These are phyloP conservation scores for Chrysanthemum makinoi DNA, from an alignment of 129 eudicot species.

Conservation along the genomic window DNA sequence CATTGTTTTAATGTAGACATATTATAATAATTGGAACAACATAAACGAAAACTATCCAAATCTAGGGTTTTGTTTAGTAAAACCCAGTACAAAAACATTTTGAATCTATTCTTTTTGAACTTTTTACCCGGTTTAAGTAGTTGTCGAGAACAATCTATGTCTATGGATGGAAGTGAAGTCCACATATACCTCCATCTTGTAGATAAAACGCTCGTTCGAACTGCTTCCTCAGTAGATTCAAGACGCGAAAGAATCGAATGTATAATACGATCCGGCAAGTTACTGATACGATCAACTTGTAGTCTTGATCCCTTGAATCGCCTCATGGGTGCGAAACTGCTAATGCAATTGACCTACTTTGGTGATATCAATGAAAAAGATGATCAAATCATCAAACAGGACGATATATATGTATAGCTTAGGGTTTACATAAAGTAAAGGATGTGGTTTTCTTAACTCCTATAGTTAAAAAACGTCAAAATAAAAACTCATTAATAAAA, in stretches of 20 bases:
- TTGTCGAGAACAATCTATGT: background rate
- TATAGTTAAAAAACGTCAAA: too few relatives aligned
- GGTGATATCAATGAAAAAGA: too few relatives aligned
- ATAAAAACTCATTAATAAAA: too few relatives aligned
- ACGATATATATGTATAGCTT: too few relatives aligned
- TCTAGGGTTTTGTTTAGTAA: background rate
- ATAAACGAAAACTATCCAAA: constrained; percentile 1
- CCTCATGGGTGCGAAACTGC: background rate
- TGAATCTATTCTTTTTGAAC: background rate
- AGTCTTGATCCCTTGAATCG: background rate
- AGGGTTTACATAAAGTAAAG: too few relatives aligned
- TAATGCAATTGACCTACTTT: background rate
- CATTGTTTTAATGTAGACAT: background rate
- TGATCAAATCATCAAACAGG: too few relatives aligned
- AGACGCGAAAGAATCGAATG: background rate
- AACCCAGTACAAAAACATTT: background rate
- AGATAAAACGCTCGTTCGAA: background rate
- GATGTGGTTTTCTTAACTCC: too few relatives aligned
- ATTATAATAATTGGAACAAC: background rate
- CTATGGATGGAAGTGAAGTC: background rate
- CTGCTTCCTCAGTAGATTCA: background rate
- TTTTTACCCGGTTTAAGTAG: background rate
- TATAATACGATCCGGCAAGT: background rate
- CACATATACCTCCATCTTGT: background rate
- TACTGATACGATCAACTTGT: background rate